These are phyloP conservation scores for Colletotrichum agaves DNA, from an alignment of 2,329 filamentous ascomycete species.

Conservation along the genomic window DNA sequence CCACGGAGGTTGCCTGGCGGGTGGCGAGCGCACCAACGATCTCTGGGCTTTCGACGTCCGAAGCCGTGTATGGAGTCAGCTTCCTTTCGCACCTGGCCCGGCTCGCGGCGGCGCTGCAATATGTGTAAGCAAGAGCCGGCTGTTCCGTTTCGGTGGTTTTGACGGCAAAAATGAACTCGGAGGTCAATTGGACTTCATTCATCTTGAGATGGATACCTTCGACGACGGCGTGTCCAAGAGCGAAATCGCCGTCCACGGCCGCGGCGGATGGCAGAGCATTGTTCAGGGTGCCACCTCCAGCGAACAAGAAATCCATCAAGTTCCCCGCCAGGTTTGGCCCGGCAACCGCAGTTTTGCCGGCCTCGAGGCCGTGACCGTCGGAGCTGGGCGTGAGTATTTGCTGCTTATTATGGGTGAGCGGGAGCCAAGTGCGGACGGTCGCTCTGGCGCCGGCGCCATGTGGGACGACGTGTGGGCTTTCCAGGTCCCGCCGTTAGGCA, in stretches of 20 bases:
- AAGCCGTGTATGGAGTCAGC: slow-evolving; percentile 72
- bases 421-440: slow-evolving; percentile 58
- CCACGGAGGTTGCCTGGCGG: slow-evolving; percentile 78
- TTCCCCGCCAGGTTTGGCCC: slow-evolving; percentile 57
- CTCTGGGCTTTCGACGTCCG: slow-evolving; percentile 82
- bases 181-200: slow-evolving; percentile 75
- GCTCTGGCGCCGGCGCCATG: slow-evolving; percentile 64
- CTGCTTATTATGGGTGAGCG: slow-evolving; percentile 70
- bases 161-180: slow-evolving; percentile 77
- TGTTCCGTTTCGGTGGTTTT: slow-evolving; percentile 86
- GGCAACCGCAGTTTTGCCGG: slow-evolving; percentile 63
- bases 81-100: slow-evolving; percentile 74
- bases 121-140: slow-evolving; percentile 68
- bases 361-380: slow-evolving; percentile 66
- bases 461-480: slow-evolving; percentile 73
- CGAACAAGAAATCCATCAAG: slow-evolving; percentile 49
- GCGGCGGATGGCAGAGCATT: slow-evolving; percentile 66
- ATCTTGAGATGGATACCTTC: slow-evolving; percentile 66
- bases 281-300: slow-evolving; percentile 48
- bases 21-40: slow-evolving; percentile 71
- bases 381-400: slow-evolving; percentile 70
- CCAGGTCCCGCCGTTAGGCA: slow-evolving; percentile 66
- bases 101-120: slow-evolving; percentile 75
- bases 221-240: slow-evolving; percentile 59
- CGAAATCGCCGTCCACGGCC: slow-evolving; percentile 62